These are phyloP conservation scores for Podaxis carcinomalis DNA, from an alignment of 768 basidiomycete species.

Conservation along the genomic window DNA sequence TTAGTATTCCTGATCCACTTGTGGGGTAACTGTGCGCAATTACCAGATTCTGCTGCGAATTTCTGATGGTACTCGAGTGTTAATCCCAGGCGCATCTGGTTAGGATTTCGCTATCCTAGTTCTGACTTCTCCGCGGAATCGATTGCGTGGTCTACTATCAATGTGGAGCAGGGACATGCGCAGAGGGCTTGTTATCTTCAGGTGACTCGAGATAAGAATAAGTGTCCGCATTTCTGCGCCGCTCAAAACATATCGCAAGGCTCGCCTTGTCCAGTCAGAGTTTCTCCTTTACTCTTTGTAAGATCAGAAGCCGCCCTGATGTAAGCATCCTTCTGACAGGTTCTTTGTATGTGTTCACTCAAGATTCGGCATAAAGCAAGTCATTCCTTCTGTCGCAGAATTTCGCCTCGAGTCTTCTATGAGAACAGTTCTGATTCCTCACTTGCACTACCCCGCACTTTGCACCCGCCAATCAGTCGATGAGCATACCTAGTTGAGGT, in stretches of 20 bases:
- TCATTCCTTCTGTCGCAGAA: constrained; percentile 3
- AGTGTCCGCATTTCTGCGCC: neutral
- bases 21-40: neutral
- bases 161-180: neutral
- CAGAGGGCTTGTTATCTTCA: neutral
- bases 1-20: constrained; percentile 1
- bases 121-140: constrained; percentile 7
- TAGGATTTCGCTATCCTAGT: neutral
- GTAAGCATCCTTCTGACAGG: neutral
- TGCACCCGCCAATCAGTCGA: neutral
- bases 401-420: constrained; percentile 4
- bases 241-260: neutral
- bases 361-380: neutral
- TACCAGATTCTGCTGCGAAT: neutral
- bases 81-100: constrained; percentile 1
- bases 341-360: constrained; percentile 2
- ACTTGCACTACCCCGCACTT: neutral
- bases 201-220: constrained; percentile 5
- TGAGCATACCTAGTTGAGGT: neutral
- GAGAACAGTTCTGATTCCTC: neutral
- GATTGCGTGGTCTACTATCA: constrained; percentile 1
- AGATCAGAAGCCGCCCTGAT: neutral
- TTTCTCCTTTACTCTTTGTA: neutral
- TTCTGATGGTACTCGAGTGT: constrained; percentile 8
- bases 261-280: neutral